These are phyloP conservation scores for Pleurotus platypus DNA, from an alignment of 768 basidiomycete species.

Conservation along the genomic window DNA sequence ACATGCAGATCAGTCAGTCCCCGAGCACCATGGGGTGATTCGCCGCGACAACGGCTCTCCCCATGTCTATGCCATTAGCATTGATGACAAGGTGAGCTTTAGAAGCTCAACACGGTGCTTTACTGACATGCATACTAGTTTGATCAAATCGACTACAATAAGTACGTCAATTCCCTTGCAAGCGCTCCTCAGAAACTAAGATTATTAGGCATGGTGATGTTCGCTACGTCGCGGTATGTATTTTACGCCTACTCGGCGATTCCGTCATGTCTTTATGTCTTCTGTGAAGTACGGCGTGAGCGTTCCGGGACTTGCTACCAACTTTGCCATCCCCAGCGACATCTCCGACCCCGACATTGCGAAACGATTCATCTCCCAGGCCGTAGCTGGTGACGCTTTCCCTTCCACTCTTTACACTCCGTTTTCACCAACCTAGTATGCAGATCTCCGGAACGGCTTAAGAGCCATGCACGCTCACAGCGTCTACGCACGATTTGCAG, in stretches of 20 bases:
- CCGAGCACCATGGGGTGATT: slow-evolving; percentile 10
- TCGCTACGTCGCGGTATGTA: background rate
- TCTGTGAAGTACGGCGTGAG: background rate
- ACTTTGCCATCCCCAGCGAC: background rate
- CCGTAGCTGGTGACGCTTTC: no score
- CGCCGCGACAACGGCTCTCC: background rate
- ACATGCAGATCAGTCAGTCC: slow-evolving; percentile 40
- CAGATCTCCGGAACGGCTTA: no score
- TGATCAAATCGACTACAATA: background rate
- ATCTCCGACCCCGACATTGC: no score
- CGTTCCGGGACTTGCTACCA: background rate
- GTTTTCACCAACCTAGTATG: no score
- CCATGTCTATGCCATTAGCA: background rate
- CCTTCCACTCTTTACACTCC: no score
- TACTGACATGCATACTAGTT: background rate
- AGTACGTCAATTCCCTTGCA: background rate
- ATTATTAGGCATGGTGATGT: background rate
- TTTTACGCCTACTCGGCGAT: background rate
- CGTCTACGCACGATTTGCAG: no score
- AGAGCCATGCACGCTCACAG: no score
- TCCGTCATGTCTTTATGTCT: background rate
- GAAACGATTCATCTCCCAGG: no score
- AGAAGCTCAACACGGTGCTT: background rate
- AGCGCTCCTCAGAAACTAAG: background rate
- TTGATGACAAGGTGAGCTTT: background rate